phyloP scores from a whole-genome alignment of 495 filamentous ascomycete species.

The Filosporella fistucella region DNA sequence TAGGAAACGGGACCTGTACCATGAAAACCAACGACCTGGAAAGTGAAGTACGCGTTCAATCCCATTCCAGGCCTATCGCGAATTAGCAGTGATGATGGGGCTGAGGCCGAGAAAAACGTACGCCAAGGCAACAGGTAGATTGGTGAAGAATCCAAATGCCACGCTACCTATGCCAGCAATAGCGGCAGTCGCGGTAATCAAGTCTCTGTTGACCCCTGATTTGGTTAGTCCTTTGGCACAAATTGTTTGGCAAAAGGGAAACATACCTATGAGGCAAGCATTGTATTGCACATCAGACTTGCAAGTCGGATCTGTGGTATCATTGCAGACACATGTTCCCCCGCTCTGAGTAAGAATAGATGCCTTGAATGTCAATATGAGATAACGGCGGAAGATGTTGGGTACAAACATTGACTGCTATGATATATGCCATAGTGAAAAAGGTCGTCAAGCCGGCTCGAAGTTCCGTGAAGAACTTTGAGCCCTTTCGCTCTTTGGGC shows the following conservation, averaged over 20 bases:
- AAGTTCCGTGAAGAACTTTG: slow-evolving; percentile 70
- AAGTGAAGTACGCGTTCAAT: slow-evolving; percentile 82
- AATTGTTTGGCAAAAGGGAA: neutral
- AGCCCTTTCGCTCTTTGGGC: slow-evolving; percentile 52
- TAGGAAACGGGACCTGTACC: slow-evolving; percentile 66
- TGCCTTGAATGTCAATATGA: slow-evolving; percentile 26
- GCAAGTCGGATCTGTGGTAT: slow-evolving; percentile 42
- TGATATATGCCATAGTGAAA: slow-evolving; percentile 81
- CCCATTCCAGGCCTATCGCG: slow-evolving; percentile 68
- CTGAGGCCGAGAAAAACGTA: slow-evolving; percentile 44
- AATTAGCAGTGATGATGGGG: slow-evolving; percentile 16
- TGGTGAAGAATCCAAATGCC: slow-evolving; percentile 48
- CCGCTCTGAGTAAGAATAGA: slow-evolving; percentile 57
- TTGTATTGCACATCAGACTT: slow-evolving; percentile 50
- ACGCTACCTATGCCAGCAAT: slow-evolving; percentile 53
- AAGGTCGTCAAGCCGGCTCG: slow-evolving; percentile 81
- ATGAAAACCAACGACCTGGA: slow-evolving; percentile 73
- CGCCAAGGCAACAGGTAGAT: slow-evolving; percentile 48
- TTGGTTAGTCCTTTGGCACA: neutral
- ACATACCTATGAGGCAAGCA: slow-evolving; percentile 42
- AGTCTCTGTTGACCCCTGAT: slow-evolving; percentile 62
- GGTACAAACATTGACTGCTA: slow-evolving; percentile 46
- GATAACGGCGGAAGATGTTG: neutral
- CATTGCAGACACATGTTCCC: slow-evolving; percentile 64
- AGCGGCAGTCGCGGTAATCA: slow-evolving; percentile 74